Base-by-base conservation (phyloP, 2,329 filamentous ascomycete genomes). In the Fusarium graminum region DNA sequence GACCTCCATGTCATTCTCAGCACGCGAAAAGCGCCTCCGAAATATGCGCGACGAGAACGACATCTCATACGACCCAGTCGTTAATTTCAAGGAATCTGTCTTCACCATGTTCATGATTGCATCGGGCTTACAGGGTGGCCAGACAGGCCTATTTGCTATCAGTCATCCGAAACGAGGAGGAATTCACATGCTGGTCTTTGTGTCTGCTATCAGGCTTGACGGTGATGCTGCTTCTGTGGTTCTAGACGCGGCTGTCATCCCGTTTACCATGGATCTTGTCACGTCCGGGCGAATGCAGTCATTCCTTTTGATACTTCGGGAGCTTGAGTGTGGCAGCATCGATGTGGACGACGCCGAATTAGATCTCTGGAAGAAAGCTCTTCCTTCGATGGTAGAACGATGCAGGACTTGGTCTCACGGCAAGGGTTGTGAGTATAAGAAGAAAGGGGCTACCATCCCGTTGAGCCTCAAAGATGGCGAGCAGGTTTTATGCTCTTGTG, bases 261-360 rank as follows among this genome's bases (percentile, higher is more conserved):
- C 82, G 0, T 63, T 84, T 8, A 83, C 82, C 0, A 53, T 56
- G 6, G 65, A 75, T 1, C 60, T 80, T 4, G 57, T 83, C 9
- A 39, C 66, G 12, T 76, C 73, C 1, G 65, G 66, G 2, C 65
- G 73, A 42, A 63, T 83, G 16, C 73, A 78, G 17, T 61, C 72
- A 1, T 83, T 84, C 64, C 71, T 83, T 4, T 63, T 79, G 5
- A 36, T 80, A 3, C 61, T 81, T 2, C 72, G 75, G 14, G 71
- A 74, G 11, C 70, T 81, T 1, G 75, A 80, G 43, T 75, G 78
- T 52, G 76, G 76, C 64, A 75, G 72, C 12, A 74, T 84, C 11
- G 74, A 80, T 19, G 78, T 84, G 6, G 75, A 82, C 28, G 85
- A 86, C 12, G 83, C 80, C n/a, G 90, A 91, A 36, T 77, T 92